A percentile compares a stretch with the other conserved stretches of the same genome.
Conservation (phyloP, 2,329 filamentous ascomycete genomes). For the Venturia carpophila region DNA sequence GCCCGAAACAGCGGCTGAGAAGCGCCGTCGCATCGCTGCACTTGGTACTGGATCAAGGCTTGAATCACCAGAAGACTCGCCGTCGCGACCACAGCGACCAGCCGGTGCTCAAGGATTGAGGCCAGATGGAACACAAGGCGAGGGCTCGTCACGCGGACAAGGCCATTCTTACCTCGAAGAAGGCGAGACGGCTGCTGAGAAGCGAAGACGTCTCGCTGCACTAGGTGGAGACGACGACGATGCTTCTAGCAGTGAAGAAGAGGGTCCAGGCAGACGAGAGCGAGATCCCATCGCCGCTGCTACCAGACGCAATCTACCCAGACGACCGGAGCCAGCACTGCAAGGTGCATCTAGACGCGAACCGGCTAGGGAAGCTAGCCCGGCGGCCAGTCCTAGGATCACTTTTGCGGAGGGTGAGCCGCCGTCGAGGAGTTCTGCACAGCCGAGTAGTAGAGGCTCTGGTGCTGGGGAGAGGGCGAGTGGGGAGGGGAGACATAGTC, state of each 20-base stretch:
- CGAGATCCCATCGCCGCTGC: slow-evolving; percentile 10
- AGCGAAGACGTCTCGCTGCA: slow-evolving; percentile 64
- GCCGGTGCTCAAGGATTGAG: slow-evolving; percentile 17
- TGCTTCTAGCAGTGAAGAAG: slow-evolving; percentile 48
- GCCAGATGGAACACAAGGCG: slow-evolving; percentile 25
- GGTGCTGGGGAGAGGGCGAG: background rate
- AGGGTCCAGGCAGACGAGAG: slow-evolving; percentile 26
- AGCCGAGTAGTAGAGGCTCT: background rate
- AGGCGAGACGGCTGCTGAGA: slow-evolving; percentile 66
- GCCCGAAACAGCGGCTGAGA: background rate
- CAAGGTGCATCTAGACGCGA: background rate
- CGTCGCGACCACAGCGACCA: slow-evolving; percentile 20
- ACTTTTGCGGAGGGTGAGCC: slow-evolving; percentile 4
- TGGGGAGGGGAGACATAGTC: background rate
- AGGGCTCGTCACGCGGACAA: slow-evolving; percentile 33
- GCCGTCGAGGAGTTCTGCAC: background rate
- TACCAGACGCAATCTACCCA: background rate
- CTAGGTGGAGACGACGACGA: slow-evolving; percentile 48
- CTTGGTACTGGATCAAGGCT: slow-evolving; percentile 20
- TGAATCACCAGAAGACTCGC: background rate
- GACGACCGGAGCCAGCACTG: background rate
- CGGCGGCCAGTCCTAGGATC: background rate
- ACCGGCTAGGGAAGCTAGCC: background rate
- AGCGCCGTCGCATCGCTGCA: background rate
- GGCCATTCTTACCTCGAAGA: slow-evolving; percentile 31